Evolutionary conservation across 176 grass and related monocot species (phyloP).

Genomic region (Themeda triandra): DNA sequence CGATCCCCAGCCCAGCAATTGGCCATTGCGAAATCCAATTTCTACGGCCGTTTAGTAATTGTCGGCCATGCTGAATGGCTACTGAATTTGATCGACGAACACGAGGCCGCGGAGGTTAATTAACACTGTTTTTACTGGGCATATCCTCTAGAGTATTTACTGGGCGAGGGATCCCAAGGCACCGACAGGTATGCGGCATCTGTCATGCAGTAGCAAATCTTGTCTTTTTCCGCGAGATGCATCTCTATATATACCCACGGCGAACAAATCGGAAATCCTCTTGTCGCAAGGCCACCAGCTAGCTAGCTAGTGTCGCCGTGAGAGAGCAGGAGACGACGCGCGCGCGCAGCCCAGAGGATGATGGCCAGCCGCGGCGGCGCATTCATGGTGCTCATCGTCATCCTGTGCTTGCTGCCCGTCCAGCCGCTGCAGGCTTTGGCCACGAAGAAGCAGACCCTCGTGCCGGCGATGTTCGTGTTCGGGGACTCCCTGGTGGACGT

Average conservation of each 20-base stretch:
- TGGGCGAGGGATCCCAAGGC: slow-evolving; percentile 9
- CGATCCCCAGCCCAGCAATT: too few relatives aligned
- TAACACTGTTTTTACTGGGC: too few relatives aligned
- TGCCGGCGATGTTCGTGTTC: slow-evolving; percentile 82
- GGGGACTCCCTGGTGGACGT: slow-evolving; percentile 89
- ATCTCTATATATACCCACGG: background rate
- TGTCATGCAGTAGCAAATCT: background rate
- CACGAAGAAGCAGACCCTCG: background rate
- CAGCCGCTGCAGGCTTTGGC: background rate
- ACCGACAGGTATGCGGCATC: background rate
- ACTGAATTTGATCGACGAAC: background rate
- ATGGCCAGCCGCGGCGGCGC: slow-evolving; percentile 5
- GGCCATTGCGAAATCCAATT: background rate
- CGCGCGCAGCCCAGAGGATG: background rate
- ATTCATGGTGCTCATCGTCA: background rate
- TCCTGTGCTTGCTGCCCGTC: slow-evolving; percentile 25
- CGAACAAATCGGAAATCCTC: too few relatives aligned
- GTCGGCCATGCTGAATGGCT: background rate
- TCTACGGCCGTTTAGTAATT: background rate
- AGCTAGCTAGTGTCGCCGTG: background rate
- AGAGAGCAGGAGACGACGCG: background rate
- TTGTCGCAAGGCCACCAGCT: background rate
- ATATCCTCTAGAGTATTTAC: background rate
- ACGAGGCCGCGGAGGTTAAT: background rate
- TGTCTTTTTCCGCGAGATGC: background rate